These are phyloP conservation scores for Gossypium ekmanianum DNA, from an alignment of 345 rosid genomes.

Conservation along the genomic window DNA sequence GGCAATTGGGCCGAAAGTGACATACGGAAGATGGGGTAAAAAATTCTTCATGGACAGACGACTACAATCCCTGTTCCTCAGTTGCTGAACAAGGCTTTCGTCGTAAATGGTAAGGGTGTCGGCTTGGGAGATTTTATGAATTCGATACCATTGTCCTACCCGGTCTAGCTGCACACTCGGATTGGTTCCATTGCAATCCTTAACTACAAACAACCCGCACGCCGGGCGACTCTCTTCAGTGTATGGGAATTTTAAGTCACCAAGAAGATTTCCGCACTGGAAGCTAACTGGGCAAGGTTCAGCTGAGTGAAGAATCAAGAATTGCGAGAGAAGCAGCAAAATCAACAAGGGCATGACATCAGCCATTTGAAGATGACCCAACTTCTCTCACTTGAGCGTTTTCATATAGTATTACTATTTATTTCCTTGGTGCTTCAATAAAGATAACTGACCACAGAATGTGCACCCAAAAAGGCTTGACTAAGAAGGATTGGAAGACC, in stretches of 20 bases:
- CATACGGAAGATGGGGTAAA: constrained; percentile 29
- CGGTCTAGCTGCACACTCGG: constrained; percentile 31
- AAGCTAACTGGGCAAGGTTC: constrained; percentile 17
- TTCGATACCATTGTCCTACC: constrained; percentile 20
- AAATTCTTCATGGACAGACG: constrained; percentile 21
- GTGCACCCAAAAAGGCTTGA: constrained; percentile 1
- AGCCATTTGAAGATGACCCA: neutral
- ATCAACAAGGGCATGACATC: neutral
- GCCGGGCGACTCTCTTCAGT: neutral
- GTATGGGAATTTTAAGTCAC: constrained; percentile 24
- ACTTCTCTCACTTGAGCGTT: neutral
- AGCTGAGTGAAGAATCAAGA: neutral
- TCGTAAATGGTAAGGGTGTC: constrained; percentile 17
- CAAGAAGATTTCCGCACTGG: constrained; percentile 26
- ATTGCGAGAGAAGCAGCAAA: constrained; percentile 6
- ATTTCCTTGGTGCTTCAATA: neutral
- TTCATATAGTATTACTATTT: neutral
- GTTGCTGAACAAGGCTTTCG: constrained; percentile 16
- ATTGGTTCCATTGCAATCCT: constrained; percentile 14
- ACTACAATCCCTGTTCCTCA: constrained; percentile 14
- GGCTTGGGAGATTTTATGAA: constrained; percentile 31
- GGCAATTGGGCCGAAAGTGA: neutral
- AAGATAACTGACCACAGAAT: neutral
- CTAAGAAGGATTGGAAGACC: neutral
- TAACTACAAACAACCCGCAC: constrained; percentile 30